These are phyloP conservation scores for Sindora glabra DNA, from an alignment of 306 rosid species.

Conservation along the genomic window DNA sequence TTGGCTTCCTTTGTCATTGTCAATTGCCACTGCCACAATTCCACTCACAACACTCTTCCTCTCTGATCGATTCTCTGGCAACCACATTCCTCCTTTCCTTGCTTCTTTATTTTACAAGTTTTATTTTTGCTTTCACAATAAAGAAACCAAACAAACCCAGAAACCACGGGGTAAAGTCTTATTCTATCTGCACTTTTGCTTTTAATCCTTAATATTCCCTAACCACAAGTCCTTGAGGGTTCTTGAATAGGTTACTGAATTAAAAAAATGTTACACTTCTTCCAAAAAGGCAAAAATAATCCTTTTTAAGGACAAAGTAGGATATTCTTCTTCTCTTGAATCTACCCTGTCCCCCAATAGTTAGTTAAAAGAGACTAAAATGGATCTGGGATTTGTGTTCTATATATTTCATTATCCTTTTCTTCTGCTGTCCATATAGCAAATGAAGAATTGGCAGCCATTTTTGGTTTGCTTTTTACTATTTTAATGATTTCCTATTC, in stretches of 20 bases:
- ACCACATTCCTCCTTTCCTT: conserved; percentile 89
- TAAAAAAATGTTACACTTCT: not conserved
- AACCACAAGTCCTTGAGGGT: too few relatives aligned
- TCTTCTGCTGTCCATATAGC: conserved; percentile 12
- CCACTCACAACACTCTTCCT: conserved; percentile 59
- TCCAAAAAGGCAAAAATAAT: not conserved
- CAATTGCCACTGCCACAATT: conserved; percentile 82
- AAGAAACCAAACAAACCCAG: not conserved
- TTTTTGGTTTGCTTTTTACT: conserved; percentile 25
- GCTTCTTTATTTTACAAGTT: not conserved
- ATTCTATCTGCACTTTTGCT: not conserved
- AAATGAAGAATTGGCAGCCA: too few relatives aligned
- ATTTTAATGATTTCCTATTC: too few relatives aligned
- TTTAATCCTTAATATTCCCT: not conserved
- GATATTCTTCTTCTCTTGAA: not conserved
- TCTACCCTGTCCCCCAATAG: conserved; percentile 13
- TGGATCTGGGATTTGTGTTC: not conserved
- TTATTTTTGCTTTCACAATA: too few relatives aligned
- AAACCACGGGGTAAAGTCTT: not conserved
- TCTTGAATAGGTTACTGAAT: too few relatives aligned
- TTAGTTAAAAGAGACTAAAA: not conserved
- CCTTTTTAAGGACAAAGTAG: not conserved
- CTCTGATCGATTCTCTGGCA: conserved; percentile 33
- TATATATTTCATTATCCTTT: not conserved
- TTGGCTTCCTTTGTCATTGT: conserved; percentile 82